Evolutionary conservation across 108 stramenopile genomes (phyloP), one percentile per base, ranked within the genome.

Genomic region (Conticribra guillardii): DNA sequence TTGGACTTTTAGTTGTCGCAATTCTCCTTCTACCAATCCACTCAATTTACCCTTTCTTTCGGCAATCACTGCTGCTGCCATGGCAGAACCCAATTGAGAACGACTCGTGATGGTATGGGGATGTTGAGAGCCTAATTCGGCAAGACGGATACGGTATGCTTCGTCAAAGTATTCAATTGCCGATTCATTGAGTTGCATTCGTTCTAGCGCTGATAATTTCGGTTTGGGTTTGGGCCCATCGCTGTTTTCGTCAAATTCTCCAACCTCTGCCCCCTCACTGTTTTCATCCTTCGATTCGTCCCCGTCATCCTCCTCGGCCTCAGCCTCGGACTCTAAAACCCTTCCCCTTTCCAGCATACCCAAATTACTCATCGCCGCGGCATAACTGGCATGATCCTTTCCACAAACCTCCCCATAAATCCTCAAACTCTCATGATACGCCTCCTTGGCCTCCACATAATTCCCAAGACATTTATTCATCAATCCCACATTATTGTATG

Each of bases 331-430:
- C 87, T 89, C 63, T 87, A 85, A 77, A 68, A 86, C 41, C 77
- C 79, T 73, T 79, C 89, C 23, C 56, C 87, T 85, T 73, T 89
- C 85, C 23, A 95, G 74, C 73, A 74, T 89, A 27, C 88, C 93
- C 64, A 92, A 70, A 75, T 95, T 95, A 80, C 90, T 88, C 56
- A 92, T 69, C 9, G 88, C 84, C 21, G 83, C 75, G 53, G 89
- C 93, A 69, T 92, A 92, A 52, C 66, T 76, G 32, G 86, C 88
- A 73, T 95, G 93, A 81, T 95, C 93, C 30, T 82, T 79, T 3
- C 93, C 91, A 31, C 85, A 84, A 22, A 88, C 81, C 34, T 84
- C 81, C 21, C 75, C 83, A 60, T 95, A 95, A 41, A 88, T 73
- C 33, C 81, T 60, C 64, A 90, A 62, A 28, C 87, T 77, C 2